phyloP scores from a whole-genome alignment of 495 filamentous ascomycete species.

The Cryomyces minteri region DNA sequence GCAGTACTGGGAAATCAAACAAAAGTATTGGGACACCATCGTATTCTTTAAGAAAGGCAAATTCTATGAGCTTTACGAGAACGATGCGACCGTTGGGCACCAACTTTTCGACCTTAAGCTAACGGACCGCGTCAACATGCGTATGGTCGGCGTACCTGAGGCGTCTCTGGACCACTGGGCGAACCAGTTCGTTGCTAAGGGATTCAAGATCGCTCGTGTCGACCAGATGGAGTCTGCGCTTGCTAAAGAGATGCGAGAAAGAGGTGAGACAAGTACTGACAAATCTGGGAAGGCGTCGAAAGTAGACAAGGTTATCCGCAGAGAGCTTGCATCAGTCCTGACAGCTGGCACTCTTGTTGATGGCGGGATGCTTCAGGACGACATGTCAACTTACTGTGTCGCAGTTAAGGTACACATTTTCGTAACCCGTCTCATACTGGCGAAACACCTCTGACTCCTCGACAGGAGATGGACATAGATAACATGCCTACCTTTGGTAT shows the following conservation, averaged over 20 bases:
- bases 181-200: conserved; percentile 85
- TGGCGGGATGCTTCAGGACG: conserved; percentile 90
- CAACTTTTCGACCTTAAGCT: conserved; percentile 96
- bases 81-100: conserved; percentile 92
- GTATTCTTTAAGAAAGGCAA: conserved; percentile 99
- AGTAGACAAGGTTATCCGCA: conserved; percentile 76
- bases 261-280: conserved; percentile 33
- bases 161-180: conserved; percentile 82
- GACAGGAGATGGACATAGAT: conserved; percentile 48
- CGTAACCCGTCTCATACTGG: background rate
- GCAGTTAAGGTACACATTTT: conserved; percentile 49
- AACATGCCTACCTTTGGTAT: conserved; percentile 75
- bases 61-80: conserved; percentile 97
- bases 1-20: conserved; percentile 99
- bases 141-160: conserved; percentile 91
- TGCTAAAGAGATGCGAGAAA: conserved; percentile 95
- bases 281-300: conserved; percentile 36
- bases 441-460: background rate
- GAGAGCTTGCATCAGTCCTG: conserved; percentile 79
- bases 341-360: conserved; percentile 90
- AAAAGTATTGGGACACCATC: conserved; percentile 90
- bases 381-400: conserved; percentile 93
- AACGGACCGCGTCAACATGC: conserved; percentile 97
- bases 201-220: conserved; percentile 89
- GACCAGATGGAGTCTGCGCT: conserved; percentile 92